Evolutionary conservation across 1,284 basidiomycete genomes (phyloP).

Genomic region (Melampsora medusae): DNA sequence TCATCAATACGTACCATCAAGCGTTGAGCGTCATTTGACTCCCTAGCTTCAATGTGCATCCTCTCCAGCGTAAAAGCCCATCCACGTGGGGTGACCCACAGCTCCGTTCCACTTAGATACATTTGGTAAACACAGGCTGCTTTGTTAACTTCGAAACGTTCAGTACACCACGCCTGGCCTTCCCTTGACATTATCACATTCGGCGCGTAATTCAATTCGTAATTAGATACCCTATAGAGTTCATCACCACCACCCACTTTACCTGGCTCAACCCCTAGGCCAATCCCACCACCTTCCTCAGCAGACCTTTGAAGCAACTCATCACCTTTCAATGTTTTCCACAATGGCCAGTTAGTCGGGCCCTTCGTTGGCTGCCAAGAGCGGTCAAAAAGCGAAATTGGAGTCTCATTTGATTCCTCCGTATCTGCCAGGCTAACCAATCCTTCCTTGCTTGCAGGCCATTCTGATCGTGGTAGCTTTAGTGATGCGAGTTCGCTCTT

Average conservation of each 20-base stretch:
- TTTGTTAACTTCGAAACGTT: constrained; percentile 51
- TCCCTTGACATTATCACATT: constrained; percentile 49
- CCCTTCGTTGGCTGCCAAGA: constrained; percentile 51
- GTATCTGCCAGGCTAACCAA: constrained; percentile 49
- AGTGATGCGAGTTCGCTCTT: constrained; percentile 46
- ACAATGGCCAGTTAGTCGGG: constrained; percentile 51
- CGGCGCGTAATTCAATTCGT: constrained; percentile 52
- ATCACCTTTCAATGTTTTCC: constrained; percentile 48
- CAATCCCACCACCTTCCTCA: constrained; percentile 46
- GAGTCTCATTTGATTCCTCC: constrained; percentile 37
- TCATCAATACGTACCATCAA: constrained; percentile 48
- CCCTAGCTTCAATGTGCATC: constrained; percentile 45
- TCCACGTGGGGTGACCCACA: constrained; percentile 52
- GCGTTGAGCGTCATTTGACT: constrained; percentile 49
- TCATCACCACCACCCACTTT: constrained; percentile 47
- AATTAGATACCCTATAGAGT: constrained; percentile 50
- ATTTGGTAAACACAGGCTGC: constrained; percentile 53
- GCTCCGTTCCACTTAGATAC: constrained; percentile 52
- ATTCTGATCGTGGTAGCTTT: constrained; percentile 46
- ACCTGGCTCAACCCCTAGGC: constrained; percentile 44
- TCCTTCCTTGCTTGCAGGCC: constrained; percentile 49
- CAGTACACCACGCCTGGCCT: constrained; percentile 53
- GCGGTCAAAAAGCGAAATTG: constrained; percentile 49
- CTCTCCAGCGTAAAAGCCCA: constrained; percentile 51
- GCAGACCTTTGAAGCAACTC: constrained; percentile 44